phyloP scores from a whole-genome alignment of 495 filamentous ascomycete species.

The Baudoinia panamericana region DNA sequence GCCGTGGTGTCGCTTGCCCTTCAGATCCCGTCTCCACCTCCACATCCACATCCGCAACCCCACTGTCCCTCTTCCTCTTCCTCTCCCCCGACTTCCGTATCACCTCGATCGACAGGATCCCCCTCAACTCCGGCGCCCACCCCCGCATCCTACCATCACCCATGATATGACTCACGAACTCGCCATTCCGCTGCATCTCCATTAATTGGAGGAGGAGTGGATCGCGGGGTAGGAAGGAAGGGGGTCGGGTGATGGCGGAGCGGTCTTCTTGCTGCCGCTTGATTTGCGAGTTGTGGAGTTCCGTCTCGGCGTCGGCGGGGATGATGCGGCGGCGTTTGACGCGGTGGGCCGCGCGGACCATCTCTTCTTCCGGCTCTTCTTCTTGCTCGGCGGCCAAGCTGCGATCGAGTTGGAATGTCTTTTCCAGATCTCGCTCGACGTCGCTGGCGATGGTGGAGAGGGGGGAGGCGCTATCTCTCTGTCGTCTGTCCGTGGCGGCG shows the following conservation, averaged over 20 bases:
- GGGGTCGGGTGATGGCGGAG: slow-evolving; percentile 64
- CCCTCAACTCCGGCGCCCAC: slow-evolving; percentile 86
- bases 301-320: slow-evolving; percentile 51
- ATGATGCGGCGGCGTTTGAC: slow-evolving; percentile 68
- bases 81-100: slow-evolving; percentile 64
- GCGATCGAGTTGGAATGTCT: slow-evolving; percentile 35
- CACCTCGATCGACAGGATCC: slow-evolving; percentile 67
- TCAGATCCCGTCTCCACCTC: slow-evolving; percentile 40
- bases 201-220: slow-evolving; percentile 75
- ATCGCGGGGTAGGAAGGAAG: slow-evolving; percentile 71
- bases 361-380: slow-evolving; percentile 41
- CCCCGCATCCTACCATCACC: slow-evolving; percentile 59
- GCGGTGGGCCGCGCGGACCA: slow-evolving; percentile 44
- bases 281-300: slow-evolving; percentile 46
- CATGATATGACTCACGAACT: slow-evolving; percentile 70
- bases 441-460: slow-evolving; percentile 45
- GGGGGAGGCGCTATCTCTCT: slow-evolving; percentile 51
- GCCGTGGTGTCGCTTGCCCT: slow-evolving; percentile 23
- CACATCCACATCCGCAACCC: slow-evolving; percentile 63
- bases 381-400: slow-evolving; percentile 5
- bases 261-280: slow-evolving; percentile 67
- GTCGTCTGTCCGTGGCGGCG: slow-evolving; percentile 34
- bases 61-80: slow-evolving; percentile 88
- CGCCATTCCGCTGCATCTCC: slow-evolving; percentile 75
- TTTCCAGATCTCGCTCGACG: slow-evolving; percentile 44